These are phyloP conservation scores for Amanita rimosa DNA, from an alignment of 768 basidiomycete species.

Conservation along the genomic window DNA sequence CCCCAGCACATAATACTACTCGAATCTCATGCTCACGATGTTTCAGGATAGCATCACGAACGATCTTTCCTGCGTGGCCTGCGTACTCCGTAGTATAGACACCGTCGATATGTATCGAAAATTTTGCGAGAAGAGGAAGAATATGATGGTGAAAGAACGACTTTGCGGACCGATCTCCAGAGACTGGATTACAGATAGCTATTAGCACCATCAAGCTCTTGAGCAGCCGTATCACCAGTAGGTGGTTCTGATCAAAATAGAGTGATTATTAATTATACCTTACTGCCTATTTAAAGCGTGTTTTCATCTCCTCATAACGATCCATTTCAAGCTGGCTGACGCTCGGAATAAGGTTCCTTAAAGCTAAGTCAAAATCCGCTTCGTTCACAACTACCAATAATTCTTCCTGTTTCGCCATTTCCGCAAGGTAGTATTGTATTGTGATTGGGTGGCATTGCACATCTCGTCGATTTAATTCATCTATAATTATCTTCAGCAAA, in stretches of 20 bases:
- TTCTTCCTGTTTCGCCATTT: slow-evolving; percentile 62
- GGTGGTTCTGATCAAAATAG: no score
- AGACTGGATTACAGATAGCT: slow-evolving; percentile 68
- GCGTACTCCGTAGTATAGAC: slow-evolving; percentile 35
- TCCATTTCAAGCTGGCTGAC: slow-evolving; percentile 80
- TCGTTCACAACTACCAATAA: slow-evolving; percentile 63
- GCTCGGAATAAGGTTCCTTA: slow-evolving; percentile 64
- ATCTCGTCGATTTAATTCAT: slow-evolving; percentile 34
- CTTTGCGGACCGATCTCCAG: slow-evolving; percentile 47
- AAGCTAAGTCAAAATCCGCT: slow-evolving; percentile 68
- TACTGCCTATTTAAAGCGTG: slow-evolving; percentile 54
- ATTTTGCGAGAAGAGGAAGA: slow-evolving; percentile 45
- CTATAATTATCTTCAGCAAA: slow-evolving; percentile 13
- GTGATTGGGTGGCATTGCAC: slow-evolving; percentile 60
- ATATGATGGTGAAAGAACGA: slow-evolving; percentile 50
- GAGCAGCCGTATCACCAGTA: neutral
- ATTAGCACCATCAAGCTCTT: slow-evolving; percentile 33
- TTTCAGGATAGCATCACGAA: slow-evolving; percentile 25
- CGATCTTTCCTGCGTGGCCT: slow-evolving; percentile 43
- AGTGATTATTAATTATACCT: neutral
- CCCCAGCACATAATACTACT: slow-evolving; percentile 68
- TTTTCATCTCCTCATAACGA: slow-evolving; percentile 68
- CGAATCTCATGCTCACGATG: slow-evolving; percentile 22
- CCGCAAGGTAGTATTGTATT: slow-evolving; percentile 82
- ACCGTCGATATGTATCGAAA: slow-evolving; percentile 26